A percentile compares a stretch with the other conserved stretches of the same genome.
These are phyloP conservation scores for Helminthosporium solani DNA, from an alignment of 2,329 filamentous ascomycete genomes.

Conservation along the genomic window DNA sequence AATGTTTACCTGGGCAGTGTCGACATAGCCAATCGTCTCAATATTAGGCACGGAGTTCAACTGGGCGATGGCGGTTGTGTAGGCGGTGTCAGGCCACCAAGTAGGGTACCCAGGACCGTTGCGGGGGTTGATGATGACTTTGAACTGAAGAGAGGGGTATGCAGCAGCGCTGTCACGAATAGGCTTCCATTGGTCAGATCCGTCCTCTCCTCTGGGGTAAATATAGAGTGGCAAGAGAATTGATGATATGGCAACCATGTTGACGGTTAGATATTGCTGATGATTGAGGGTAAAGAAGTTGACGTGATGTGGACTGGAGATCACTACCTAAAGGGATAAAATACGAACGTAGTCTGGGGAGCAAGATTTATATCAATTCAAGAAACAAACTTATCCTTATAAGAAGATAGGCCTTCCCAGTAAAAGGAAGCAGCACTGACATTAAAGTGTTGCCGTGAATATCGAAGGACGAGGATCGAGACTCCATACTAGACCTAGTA, in stretches of 20 bases:
- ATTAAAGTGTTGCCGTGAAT: too few relatives aligned
- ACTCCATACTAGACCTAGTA: too few relatives aligned
- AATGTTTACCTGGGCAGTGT: constrained; percentile 28
- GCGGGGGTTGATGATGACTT: constrained; percentile 1
- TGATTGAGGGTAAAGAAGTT: too few relatives aligned
- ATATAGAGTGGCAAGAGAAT: constrained; percentile 1
- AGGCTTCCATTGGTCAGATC: neutral
- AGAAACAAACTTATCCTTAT: too few relatives aligned
- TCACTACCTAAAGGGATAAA: too few relatives aligned
- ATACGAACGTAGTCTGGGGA: too few relatives aligned
- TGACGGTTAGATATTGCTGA: neutral
- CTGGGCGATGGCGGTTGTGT: neutral
- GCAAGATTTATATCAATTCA: too few relatives aligned
- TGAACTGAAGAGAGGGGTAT: constrained; percentile 1
- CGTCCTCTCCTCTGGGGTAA: too few relatives aligned
- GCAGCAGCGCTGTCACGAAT: constrained; percentile 1
- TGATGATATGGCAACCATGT: constrained; percentile 1
- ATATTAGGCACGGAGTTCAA: constrained; percentile 46
- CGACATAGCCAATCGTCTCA: constrained; percentile 50
- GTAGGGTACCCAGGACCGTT: neutral
- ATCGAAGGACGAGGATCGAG: too few relatives aligned
- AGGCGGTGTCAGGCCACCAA: constrained; percentile 2
- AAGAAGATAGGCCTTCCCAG: too few relatives aligned
- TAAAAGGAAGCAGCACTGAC: too few relatives aligned
- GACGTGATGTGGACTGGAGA: too few relatives aligned